Percentiles rank a stretch among this genome's conserved stretches.
These are phyloP conservation scores for Kondoa malvinella DNA, from an alignment of 768 basidiomycete genomes.

Conservation along the genomic window DNA sequence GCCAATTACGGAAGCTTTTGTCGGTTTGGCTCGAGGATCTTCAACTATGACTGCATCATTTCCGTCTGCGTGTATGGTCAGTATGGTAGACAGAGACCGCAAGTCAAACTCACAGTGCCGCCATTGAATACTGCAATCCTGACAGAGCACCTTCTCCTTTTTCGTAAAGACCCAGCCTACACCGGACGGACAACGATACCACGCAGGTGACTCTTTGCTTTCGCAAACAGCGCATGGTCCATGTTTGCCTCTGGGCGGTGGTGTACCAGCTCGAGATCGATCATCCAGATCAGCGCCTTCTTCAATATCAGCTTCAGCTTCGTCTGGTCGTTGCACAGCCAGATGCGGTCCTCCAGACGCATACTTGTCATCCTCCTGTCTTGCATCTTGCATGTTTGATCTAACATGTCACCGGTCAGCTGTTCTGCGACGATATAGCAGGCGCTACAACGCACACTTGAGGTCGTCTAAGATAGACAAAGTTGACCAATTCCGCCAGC, in stretches of 20 bases:
- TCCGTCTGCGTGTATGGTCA: conserved; percentile 9
- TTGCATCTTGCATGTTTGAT: conserved; percentile 19
- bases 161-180: conserved; percentile 12
- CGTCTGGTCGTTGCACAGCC: conserved; percentile 11
- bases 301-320: conserved; percentile 8
- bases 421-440: background rate
- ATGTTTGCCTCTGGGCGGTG: conserved; percentile 10
- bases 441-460: background rate
- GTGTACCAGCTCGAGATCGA: conserved; percentile 13
- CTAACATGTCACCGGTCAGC: background rate
- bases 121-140: conserved; percentile 23
- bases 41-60: conserved; percentile 6
- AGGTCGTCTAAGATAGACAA: conserved; percentile 22
- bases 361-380: conserved; percentile 22
- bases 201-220: conserved; percentile 9
- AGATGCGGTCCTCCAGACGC: conserved; percentile 16
- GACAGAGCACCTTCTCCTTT: conserved; percentile 23
- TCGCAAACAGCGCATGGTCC: conserved; percentile 24
- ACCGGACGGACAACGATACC: conserved; percentile 25
- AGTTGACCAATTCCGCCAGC: conserved; percentile 24
- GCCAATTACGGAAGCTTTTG: background rate
- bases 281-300: conserved; percentile 17
- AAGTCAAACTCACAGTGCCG: conserved; percentile 22
- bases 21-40: conserved; percentile 5
- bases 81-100: background rate